These are phyloP conservation scores for Senna siamea DNA, from an alignment of 306 rosid species.

Conservation along the genomic window DNA sequence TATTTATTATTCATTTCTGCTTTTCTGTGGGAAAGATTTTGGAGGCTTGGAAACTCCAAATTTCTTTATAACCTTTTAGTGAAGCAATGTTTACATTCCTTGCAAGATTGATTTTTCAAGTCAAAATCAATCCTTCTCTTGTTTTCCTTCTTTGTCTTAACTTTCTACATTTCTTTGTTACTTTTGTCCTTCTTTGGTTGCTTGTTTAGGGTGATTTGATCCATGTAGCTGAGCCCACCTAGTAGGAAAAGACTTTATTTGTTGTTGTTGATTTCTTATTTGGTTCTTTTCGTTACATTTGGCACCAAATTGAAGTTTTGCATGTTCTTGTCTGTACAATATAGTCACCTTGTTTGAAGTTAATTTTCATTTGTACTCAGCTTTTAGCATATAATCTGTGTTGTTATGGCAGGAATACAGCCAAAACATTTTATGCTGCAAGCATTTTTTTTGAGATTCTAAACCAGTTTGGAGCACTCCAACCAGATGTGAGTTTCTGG, in stretches of 20 bases:
- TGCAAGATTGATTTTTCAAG: not conserved
- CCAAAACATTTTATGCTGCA: conserved; percentile 99
- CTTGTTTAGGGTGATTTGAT: no score
- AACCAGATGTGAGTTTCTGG: conserved; percentile 81
- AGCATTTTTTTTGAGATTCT: conserved; percentile 96
- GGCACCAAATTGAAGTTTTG: not conserved
- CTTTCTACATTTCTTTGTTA: no score
- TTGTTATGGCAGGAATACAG: conserved; percentile 73
- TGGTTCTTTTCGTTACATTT: not conserved
- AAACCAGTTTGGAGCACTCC: conserved; percentile 84
- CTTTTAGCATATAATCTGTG: conserved; percentile 15
- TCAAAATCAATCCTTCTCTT: not conserved
- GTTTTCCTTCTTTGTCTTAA: not conserved
- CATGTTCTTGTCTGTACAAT: not conserved
- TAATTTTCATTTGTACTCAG: not conserved
- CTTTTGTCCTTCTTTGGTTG: not conserved
- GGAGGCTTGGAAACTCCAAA: not conserved
- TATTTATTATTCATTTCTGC: not conserved
- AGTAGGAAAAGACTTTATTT: no score
- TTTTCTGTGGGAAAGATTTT: not conserved
- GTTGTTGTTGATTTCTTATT: not conserved
- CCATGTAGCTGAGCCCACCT: no score
- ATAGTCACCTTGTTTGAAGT: not conserved
- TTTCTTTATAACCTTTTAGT: not conserved
- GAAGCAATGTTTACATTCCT: not conserved